Evolutionary conservation across 2,329 filamentous ascomycete species (phyloP).

Genomic region (Alternaria sp.): DNA sequence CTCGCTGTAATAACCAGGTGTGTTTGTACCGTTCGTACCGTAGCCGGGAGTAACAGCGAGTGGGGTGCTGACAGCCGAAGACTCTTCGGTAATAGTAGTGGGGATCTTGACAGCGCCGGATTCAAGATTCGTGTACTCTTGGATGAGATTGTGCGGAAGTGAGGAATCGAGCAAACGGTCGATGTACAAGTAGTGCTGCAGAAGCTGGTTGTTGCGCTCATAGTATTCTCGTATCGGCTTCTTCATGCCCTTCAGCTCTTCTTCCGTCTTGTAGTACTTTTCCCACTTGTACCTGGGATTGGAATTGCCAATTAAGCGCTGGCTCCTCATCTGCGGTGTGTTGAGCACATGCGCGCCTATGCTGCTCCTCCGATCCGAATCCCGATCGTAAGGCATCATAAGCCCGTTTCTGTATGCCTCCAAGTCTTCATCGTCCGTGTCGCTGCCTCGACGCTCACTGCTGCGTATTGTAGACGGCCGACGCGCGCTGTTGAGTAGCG

Average conservation of each 20-base stretch:
- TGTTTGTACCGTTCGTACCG: conserved; percentile 11
- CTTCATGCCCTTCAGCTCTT: conserved; percentile 75
- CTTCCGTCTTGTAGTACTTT: conserved; percentile 83
- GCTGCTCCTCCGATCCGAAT: conserved; percentile 52
- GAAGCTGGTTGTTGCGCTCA: conserved; percentile 84
- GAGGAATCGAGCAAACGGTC: conserved; percentile 90
- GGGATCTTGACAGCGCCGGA: conserved; percentile 70
- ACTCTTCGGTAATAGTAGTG: conserved; percentile 78
- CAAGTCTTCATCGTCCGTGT: conserved; percentile 43
- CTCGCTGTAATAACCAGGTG: conserved; percentile 28
- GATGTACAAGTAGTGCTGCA: conserved; percentile 94
- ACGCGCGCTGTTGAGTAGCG: conserved; percentile 35
- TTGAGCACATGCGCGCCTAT: conserved; percentile 55
- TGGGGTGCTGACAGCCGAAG: conserved; percentile 39
- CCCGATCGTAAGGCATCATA: conserved; percentile 45
- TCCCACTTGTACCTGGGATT: conserved; percentile 89
- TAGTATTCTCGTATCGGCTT: conserved; percentile 85
- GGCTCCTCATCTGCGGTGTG: conserved; percentile 77
- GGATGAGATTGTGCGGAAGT: conserved; percentile 88
- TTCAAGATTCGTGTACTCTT: conserved; percentile 80
- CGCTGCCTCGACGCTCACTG: conserved; percentile 41
- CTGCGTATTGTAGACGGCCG: conserved; percentile 45
- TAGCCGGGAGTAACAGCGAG: conserved; percentile 22
- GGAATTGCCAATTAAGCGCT: conserved; percentile 86
- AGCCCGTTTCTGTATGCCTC: conserved; percentile 40